Conservation (phyloP, 768 basidiomycete genomes). For the Lepiota brunneoincarnata region DNA sequence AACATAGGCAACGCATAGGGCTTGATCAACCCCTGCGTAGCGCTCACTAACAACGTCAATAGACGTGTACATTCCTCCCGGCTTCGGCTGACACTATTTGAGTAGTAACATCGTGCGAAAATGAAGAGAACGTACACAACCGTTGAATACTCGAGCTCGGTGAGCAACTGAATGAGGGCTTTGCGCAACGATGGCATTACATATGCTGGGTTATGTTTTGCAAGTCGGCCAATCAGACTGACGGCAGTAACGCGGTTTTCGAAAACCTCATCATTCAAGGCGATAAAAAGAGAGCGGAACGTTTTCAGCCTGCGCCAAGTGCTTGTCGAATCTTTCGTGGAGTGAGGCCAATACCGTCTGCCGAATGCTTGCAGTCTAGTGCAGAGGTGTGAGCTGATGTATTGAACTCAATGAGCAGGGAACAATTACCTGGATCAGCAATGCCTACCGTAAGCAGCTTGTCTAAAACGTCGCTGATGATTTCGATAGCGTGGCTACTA, state of each 20-base stretch:
- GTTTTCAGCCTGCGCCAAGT: constrained; percentile 96
- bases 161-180: constrained; percentile 91
- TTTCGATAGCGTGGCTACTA: constrained; percentile 93
- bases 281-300: constrained; percentile 97
- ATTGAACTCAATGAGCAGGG: constrained; percentile 1
- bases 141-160: constrained; percentile 95
- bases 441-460: constrained; percentile 94
- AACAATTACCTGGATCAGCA: constrained; percentile 81
- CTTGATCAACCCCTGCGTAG: constrained; percentile 91
- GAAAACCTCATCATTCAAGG: constrained; percentile 95
- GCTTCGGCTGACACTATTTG: constrained; percentile 53
- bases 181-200: constrained; percentile 98
- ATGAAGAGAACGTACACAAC: constrained; percentile 45
- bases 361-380: constrained; percentile 75
- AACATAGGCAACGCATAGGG: constrained; percentile 95
- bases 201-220: constrained; percentile 95
- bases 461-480: constrained; percentile 97
- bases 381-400: constrained; percentile 1
- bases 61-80: constrained; percentile 92
- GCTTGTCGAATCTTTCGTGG: constrained; percentile 93
- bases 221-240: constrained; percentile 85
- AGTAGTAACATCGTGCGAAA: neutral
- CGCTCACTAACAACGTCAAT: constrained; percentile 84
- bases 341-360: constrained; percentile 83
- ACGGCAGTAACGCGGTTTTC: constrained; percentile 93